Percentiles rank a stretch among this genome's conserved stretches.
Conservation (phyloP, 2,329 filamentous ascomycete species). For the Curvularia spicifera region DNA sequence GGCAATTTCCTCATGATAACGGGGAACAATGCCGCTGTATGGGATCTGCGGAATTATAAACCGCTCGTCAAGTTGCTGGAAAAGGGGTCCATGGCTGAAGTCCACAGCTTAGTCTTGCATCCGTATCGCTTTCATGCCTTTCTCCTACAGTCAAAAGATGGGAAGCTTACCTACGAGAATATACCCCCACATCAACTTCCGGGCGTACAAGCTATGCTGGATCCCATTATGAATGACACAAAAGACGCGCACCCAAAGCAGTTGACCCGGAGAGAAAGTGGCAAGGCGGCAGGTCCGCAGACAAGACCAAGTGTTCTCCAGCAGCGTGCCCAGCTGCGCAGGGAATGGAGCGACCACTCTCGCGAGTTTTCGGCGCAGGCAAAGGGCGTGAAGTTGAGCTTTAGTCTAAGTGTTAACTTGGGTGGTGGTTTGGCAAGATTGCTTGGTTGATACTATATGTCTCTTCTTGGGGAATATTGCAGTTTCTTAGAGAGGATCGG, state of each 20-base stretch:
- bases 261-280: slow-evolving; percentile 12
- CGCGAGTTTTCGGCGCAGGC: slow-evolving; percentile 35
- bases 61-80: slow-evolving; percentile 29
- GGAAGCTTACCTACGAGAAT: slow-evolving; percentile 34
- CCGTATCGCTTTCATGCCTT: slow-evolving; percentile 43
- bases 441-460: slow-evolving; percentile 21
- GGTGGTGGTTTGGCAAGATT: slow-evolving; percentile 34
- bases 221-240: slow-evolving; percentile 30
- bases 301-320: slow-evolving; percentile 25
- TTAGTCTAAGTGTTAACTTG: slow-evolving; percentile 38
- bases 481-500: neutral
- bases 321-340: slow-evolving; percentile 31
- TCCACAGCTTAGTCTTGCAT: slow-evolving; percentile 35
- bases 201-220: slow-evolving; percentile 29
- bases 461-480: neutral
- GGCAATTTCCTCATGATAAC: slow-evolving; percentile 42
- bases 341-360: slow-evolving; percentile 37
- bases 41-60: slow-evolving; percentile 37
- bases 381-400: slow-evolving; percentile 38
- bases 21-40: slow-evolving; percentile 37
- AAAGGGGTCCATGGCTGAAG: slow-evolving; percentile 26
- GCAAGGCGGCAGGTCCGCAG: slow-evolving; percentile 9
- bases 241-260: slow-evolving; percentile 11
- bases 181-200: slow-evolving; percentile 33
- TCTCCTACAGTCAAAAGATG: slow-evolving; percentile 32